Base-by-base conservation (phyloP, 768 basidiomycete genomes). In the Kwoniella pini region DNA sequence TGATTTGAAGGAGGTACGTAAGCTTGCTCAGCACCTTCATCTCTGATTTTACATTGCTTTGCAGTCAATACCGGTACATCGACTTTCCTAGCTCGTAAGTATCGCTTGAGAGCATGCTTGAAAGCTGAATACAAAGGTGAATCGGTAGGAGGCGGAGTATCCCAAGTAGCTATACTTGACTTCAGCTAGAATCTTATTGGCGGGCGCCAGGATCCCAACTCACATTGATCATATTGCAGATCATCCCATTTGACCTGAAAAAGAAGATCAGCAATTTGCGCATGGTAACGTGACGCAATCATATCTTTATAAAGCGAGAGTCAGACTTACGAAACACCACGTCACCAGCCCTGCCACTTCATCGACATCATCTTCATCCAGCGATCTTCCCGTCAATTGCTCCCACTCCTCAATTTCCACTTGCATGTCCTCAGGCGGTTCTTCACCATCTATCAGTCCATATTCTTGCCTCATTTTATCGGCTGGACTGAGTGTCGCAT, bases 211-310 rank as follows among this genome's bases (percentile, higher is more conserved):
- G 54, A 28, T 50, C 30, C 42, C 36, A n/a, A 74, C 84, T 54
- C 58, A 90, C 94, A 87, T 82, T 92, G 88, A 21, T 95, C 89
- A 63, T 98, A 96, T n/a, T 88, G 86, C 26, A 97, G 81, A 63
- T 92, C 92, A 43, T 86, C 82, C 95, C 95, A 98, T 77, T 98
- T 99, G 67, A 91, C 82, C 75, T 93, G 19, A 19, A 1, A n/a
- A 10, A 13, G 7, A 44, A 5, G 19, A 22, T 24, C 21, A 52
- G 22, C 33, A 27, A 42, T 39, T 39, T n/a, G 38, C 15, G 17
- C 43, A 15, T 44, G 17, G 4, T n/a, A 21, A 11, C 19, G 9
- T 19, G 42, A 43, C n/a, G 9, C 33, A 36, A 9, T 7, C 9
- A 36, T 36, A 15, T 7, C 33, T n/a, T n/a, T n/a, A 36, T 15